Evolutionary conservation across 2,329 filamentous ascomycete genomes (phyloP).

Genomic region (Bipolaris zeicola): DNA sequence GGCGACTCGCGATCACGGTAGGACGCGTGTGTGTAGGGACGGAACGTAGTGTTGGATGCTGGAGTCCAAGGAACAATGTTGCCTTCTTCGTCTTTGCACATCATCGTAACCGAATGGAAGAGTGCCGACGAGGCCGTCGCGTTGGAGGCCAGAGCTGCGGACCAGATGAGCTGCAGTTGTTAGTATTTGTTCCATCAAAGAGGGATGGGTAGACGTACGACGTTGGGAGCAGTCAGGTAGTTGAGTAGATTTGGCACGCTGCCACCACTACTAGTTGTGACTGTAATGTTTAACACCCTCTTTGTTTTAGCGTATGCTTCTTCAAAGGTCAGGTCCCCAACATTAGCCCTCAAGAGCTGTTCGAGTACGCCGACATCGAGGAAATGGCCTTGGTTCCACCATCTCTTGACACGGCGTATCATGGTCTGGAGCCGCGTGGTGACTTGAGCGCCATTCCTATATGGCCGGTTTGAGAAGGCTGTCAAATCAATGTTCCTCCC

Average conservation of each 20-base stretch:
- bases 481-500: conserved; percentile 82
- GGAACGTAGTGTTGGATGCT: conserved; percentile 64
- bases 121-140: conserved; percentile 69
- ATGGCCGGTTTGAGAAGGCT: conserved; percentile 66
- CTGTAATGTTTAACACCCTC: conserved; percentile 87
- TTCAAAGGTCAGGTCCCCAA: conserved; percentile 89
- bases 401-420: conserved; percentile 68
- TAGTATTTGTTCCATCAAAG: conserved; percentile 5
- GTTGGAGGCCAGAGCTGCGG: conserved; percentile 77
- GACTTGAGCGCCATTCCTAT: conserved; percentile 29
- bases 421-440: conserved; percentile 61
- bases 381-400: conserved; percentile 78
- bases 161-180: conserved; percentile 71
- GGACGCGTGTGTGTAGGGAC: conserved; percentile 67
- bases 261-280: conserved; percentile 74
- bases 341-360: conserved; percentile 80
- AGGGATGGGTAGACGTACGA: conserved; percentile 62
- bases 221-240: conserved; percentile 90
- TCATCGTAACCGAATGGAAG: conserved; percentile 69
- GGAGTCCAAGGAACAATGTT: conserved; percentile 76
- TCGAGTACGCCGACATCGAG: conserved; percentile 82
- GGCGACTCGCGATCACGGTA: conserved; percentile 71
- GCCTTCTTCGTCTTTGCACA: conserved; percentile 78
- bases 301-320: conserved; percentile 88
- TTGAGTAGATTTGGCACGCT: conserved; percentile 86